phyloP scores from a whole-genome alignment of 805 yeast species.

The Barnettozyma populi region DNA sequence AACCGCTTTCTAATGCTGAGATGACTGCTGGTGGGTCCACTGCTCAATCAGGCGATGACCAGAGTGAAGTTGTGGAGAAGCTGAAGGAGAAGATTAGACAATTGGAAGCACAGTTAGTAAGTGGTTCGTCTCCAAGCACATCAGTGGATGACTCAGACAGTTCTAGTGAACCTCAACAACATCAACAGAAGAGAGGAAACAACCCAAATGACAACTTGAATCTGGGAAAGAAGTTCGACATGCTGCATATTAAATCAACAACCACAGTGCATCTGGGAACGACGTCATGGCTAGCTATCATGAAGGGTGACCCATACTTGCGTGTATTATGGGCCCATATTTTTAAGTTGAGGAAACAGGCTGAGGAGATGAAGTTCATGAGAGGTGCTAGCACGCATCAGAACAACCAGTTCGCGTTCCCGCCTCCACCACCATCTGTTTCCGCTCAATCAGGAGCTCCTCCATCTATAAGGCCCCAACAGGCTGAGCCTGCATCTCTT shows the following conservation, averaged over 20 bases:
- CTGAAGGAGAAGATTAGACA: constrained; percentile 51
- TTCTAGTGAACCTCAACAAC: background rate
- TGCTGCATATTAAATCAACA: constrained; percentile 38
- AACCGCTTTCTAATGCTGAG: constrained; percentile 39
- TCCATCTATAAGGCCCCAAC: background rate
- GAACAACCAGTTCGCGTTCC: background rate
- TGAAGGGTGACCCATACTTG: constrained; percentile 53
- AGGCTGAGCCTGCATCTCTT: background rate
- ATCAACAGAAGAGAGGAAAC: background rate
- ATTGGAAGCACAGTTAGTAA: constrained; percentile 30
- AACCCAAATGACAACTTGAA: constrained; percentile 26
- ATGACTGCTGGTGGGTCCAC: constrained; percentile 30
- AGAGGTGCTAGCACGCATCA: background rate
- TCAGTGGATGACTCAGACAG: constrained; percentile 8
- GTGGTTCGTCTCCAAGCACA: constrained; percentile 4
- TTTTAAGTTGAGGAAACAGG: constrained; percentile 36
- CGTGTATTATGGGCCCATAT: constrained; percentile 50
- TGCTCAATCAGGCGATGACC: constrained; percentile 24
- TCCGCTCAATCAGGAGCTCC: background rate
- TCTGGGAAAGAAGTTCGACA: constrained; percentile 38
- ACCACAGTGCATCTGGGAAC: constrained; percentile 44
- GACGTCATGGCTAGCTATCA: constrained; percentile 53
- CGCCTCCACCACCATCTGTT: background rate
- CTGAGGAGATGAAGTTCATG: constrained; percentile 22
- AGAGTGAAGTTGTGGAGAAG: constrained; percentile 38